Conservation (phyloP, 768 basidiomycete species). For the Kwoniella botswanensis region DNA sequence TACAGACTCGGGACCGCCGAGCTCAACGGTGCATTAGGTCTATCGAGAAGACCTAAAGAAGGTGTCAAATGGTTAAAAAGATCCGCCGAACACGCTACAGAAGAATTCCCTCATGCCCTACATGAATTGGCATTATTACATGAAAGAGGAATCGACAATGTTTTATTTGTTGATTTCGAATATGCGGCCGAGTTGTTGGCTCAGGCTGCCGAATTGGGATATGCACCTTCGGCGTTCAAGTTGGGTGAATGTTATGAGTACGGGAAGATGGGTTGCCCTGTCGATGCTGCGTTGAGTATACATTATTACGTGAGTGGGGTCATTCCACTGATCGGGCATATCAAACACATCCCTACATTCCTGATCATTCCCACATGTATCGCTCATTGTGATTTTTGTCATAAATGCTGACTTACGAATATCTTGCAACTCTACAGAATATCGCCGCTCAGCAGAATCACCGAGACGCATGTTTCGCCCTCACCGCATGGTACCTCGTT, state of each 20-base stretch:
- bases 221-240: slow-evolving; percentile 93
- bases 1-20: slow-evolving; percentile 95
- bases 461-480: slow-evolving; percentile 94
- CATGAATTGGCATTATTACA: slow-evolving; percentile 93
- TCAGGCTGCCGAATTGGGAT: slow-evolving; percentile 92
- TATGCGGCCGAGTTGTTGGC: slow-evolving; percentile 93
- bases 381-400: too few species aligned
- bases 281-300: slow-evolving; percentile 94
- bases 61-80: slow-evolving; percentile 99
- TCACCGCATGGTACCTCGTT: slow-evolving; percentile 99
- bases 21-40: slow-evolving; percentile 89
- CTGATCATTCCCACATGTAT: neutral
- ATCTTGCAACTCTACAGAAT: slow-evolving; percentile 65
- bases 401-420: slow-evolving; percentile 5
- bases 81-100: slow-evolving; percentile 82
- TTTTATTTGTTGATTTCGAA: slow-evolving; percentile 93
- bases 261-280: slow-evolving; percentile 97
- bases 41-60: slow-evolving; percentile 85
- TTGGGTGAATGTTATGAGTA: slow-evolving; percentile 99
- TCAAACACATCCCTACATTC: neutral
- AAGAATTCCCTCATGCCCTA: slow-evolving; percentile 93
- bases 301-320: slow-evolving; percentile 85
- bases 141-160: slow-evolving; percentile 97
- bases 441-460: slow-evolving; percentile 98
- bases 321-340: neutral